Evolutionary conservation across 371 early-diverging fungal genomes (phyloP).

Genomic region (Capniomyces stellatus): DNA sequence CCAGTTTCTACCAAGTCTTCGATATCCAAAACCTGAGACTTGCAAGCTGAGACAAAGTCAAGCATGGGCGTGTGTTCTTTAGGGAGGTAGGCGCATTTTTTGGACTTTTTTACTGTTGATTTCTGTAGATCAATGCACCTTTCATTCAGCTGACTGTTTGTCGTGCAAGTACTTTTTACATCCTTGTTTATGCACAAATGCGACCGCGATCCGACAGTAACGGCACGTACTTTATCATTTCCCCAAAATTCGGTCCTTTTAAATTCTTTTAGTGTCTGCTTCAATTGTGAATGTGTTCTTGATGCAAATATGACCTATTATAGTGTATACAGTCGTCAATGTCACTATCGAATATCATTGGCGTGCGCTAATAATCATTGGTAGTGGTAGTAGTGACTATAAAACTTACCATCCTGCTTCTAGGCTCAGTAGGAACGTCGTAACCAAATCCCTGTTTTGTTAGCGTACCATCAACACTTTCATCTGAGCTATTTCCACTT

Average conservation of each 20-base stretch:
- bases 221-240: constrained; percentile 28
- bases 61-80: constrained; percentile 25
- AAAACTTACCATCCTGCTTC: not conserved
- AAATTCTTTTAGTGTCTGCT: constrained; percentile 77
- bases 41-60: constrained; percentile 37
- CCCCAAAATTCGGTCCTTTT: constrained; percentile 55
- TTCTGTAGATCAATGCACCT: constrained; percentile 59
- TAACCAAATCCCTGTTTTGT: not conserved
- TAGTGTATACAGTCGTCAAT: too few species aligned
- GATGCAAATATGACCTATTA: constrained; percentile 60
- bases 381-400: too few species aligned
- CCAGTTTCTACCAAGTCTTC: constrained; percentile 67
- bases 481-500: not conserved
- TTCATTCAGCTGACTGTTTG: constrained; percentile 48
- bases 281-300: constrained; percentile 85
- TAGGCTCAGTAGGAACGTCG: not conserved
- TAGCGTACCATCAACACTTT: not conserved
- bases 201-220: constrained; percentile 70
- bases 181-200: constrained; percentile 62
- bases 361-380: too few species aligned
- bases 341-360: too few species aligned
- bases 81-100: constrained; percentile 34
- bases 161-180: constrained; percentile 21
- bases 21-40: constrained; percentile 50
- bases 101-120: constrained; percentile 1